Conservation (phyloP, 371 early-diverging fungal genomes). For the Cokeromyces recurvatus region DNA sequence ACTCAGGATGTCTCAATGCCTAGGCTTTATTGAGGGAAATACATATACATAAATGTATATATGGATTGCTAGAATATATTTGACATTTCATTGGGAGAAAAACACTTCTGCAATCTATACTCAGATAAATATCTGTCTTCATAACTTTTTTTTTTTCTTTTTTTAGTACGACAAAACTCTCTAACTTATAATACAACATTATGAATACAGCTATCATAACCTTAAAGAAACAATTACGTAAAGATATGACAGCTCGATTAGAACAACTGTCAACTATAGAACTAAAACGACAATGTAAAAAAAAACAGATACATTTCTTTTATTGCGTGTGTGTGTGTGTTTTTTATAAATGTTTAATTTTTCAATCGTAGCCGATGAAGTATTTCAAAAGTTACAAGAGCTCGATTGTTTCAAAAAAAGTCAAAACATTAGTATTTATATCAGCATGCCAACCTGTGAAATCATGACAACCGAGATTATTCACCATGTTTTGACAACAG, state of each 20-base stretch:
- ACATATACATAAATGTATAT: too few relatives aligned
- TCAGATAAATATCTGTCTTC: too few relatives aligned
- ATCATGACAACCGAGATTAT: constrained; percentile 56
- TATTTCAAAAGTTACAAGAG: constrained; percentile 42
- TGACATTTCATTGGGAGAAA: too few relatives aligned
- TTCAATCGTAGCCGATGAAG: constrained; percentile 34
- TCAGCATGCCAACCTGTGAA: constrained; percentile 61
- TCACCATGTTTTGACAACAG: constrained; percentile 38
- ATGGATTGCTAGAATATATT: too few relatives aligned
- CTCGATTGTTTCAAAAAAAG: constrained; percentile 44
- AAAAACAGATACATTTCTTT: background rate
- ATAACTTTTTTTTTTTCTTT: too few relatives aligned
- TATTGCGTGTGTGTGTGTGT: background rate
- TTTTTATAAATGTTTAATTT: background rate
- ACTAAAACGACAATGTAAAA: constrained; percentile 39
- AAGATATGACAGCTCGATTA: constrained; percentile 45
- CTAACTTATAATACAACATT: too few relatives aligned
- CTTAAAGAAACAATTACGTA: constrained; percentile 44
- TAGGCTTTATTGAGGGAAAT: too few relatives aligned
- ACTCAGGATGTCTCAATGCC: too few relatives aligned
- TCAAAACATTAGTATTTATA: constrained; percentile 57
- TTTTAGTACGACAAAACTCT: too few relatives aligned
- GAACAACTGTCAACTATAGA: constrained; percentile 26
- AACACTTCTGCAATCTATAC: too few relatives aligned
- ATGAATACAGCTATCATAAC: constrained; percentile 16